These are phyloP conservation scores for Solanum ahanhuiri DNA, from an alignment of 257 asterid genomes.

Conservation along the genomic window DNA sequence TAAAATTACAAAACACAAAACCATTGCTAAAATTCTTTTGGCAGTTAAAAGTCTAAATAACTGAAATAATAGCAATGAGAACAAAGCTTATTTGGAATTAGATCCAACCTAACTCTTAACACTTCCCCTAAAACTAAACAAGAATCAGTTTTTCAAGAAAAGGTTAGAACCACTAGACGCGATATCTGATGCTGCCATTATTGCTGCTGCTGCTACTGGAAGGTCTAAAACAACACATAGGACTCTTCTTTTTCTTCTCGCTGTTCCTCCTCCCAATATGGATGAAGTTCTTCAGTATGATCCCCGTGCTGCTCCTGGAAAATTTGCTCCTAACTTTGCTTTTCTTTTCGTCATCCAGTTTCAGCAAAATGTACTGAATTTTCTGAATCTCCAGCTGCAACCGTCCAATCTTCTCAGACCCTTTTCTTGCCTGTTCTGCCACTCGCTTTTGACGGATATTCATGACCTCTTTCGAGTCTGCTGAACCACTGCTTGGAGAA, in stretches of 20 bases:
- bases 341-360: conserved; percentile 64
- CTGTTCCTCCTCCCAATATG: conserved; percentile 47
- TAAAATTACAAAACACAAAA: not conserved
- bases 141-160: conserved; percentile 13
- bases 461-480: conserved; percentile 37
- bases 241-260: conserved; percentile 47
- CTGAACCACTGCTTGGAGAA: conserved; percentile 28
- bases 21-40: not conserved
- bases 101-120: conserved; percentile 25
- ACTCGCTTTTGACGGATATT: conserved; percentile 42
- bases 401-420: conserved; percentile 55
- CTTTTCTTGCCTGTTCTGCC: conserved; percentile 65
- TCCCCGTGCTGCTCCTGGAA: conserved; percentile 35
- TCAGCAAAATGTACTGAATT: conserved; percentile 47
- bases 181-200: not conserved
- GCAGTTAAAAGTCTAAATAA: not conserved
- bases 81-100: conserved; percentile 29
- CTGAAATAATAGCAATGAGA: not conserved
- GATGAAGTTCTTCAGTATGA: conserved; percentile 68
- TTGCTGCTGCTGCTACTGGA: conserved; percentile 25
- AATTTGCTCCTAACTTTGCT: conserved; percentile 40
- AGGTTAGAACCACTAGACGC: not conserved
- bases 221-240: conserved; percentile 55
- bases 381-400: conserved; percentile 68
- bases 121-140: conserved; percentile 11